Evolutionary conservation across 805 yeast species (phyloP).

Genomic region (Tetrapisispora namnaoensis): DNA sequence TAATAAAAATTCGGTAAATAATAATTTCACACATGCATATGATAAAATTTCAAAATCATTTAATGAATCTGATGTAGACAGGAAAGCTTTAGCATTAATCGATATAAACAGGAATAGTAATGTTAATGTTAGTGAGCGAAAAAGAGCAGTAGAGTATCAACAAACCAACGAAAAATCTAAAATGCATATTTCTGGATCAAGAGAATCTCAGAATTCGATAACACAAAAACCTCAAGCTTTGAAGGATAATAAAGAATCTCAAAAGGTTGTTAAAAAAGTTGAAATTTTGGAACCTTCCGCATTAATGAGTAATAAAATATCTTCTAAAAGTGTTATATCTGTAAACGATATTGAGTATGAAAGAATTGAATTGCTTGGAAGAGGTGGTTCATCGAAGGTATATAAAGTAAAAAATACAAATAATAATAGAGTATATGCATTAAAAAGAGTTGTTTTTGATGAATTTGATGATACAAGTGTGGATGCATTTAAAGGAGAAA

Average conservation of each 20-base stretch:
- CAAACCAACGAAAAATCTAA: background rate
- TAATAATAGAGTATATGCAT: slow-evolving; percentile 58
- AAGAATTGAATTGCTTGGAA: slow-evolving; percentile 68
- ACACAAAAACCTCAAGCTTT: background rate
- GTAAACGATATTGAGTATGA: slow-evolving; percentile 62
- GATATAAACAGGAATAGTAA: slow-evolving; percentile 13
- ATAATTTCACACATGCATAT: no score
- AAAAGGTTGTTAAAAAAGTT: slow-evolving; percentile 6
- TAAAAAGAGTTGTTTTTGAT: slow-evolving; percentile 72
- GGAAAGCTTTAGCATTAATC: slow-evolving; percentile 24
- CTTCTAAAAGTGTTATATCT: slow-evolving; percentile 18
- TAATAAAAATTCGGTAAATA: background rate
- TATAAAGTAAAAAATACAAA: slow-evolving; percentile 57
- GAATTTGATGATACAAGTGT: slow-evolving; percentile 70
- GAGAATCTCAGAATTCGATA: background rate
- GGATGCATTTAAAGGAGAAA: slow-evolving; percentile 81
- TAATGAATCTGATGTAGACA: background rate
- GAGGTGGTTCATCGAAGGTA: slow-evolving; percentile 90
- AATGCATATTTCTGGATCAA: background rate
- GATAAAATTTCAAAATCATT: background rate
- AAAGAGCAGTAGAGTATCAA: background rate
- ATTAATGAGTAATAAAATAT: slow-evolving; percentile 5
- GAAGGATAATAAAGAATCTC: background rate
- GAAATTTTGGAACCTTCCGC: slow-evolving; percentile 12
- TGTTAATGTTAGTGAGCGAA: background rate